A percentile compares a stretch with the other conserved stretches of the same genome.
These are phyloP conservation scores for Colletotrichum magnum DNA, from an alignment of 2,329 filamentous ascomycete genomes.

Conservation along the genomic window DNA sequence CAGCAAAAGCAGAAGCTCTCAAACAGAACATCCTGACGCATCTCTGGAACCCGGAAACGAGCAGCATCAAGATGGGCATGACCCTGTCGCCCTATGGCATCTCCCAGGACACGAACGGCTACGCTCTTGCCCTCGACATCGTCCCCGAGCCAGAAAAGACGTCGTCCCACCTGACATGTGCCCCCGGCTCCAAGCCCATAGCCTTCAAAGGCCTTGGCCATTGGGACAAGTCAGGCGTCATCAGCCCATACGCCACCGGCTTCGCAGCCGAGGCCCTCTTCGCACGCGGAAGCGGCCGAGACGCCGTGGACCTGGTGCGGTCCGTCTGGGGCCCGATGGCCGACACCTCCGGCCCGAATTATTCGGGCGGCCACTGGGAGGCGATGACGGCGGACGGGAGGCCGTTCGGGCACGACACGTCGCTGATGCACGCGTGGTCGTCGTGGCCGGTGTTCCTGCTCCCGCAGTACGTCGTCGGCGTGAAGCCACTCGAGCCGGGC, in stretches of 20 bases:
- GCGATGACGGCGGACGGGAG: slow-evolving; percentile 25
- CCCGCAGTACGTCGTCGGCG: slow-evolving; percentile 26
- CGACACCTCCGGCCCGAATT: slow-evolving; percentile 12
- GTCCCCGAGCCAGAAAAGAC: background rate
- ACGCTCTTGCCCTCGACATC: slow-evolving; percentile 16
- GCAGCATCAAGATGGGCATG: slow-evolving; percentile 12
- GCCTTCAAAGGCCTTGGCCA: slow-evolving; percentile 21
- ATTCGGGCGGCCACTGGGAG: slow-evolving; percentile 33
- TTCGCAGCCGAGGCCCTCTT: slow-evolving; percentile 37
- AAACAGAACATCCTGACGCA: slow-evolving; percentile 2
- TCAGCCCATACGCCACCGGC: slow-evolving; percentile 29
- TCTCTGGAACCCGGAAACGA: slow-evolving; percentile 17
- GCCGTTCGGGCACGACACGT: slow-evolving; percentile 28
- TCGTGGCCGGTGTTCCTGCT: slow-evolving; percentile 34
- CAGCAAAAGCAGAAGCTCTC: background rate
- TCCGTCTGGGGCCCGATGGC: slow-evolving; percentile 29
- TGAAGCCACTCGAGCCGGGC: slow-evolving; percentile 21
- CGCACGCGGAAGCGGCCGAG: background rate
- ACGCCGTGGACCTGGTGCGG: slow-evolving; percentile 17
- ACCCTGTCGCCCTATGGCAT: slow-evolving; percentile 16
- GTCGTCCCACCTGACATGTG: background rate
- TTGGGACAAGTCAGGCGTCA: slow-evolving; percentile 11
- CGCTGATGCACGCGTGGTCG: slow-evolving; percentile 33
- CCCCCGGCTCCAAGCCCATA: background rate
- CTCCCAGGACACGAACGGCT: slow-evolving; percentile 29